Base-by-base conservation (phyloP, 768 basidiomycete genomes). In the Amanita brunnescens region DNA sequence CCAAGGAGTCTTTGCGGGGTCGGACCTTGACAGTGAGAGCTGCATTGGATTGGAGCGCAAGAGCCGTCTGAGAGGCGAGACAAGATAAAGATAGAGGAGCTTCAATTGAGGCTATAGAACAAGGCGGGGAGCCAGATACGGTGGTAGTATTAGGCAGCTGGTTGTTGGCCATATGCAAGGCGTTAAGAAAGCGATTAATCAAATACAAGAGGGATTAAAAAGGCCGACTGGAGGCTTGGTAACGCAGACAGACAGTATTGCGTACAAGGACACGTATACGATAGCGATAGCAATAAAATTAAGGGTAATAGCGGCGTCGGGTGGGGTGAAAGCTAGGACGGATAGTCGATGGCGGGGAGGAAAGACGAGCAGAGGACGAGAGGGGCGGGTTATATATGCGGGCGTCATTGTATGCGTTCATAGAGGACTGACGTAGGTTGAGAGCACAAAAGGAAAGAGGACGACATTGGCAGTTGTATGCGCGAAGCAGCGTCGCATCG, bases 271-370 rank as follows among this genome's bases (percentile, higher is more conserved):
- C 39, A 49, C 35, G 40, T 51, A 51, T 44, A n/a, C 40, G 41
- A 51, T 51, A 51, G 50, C 50, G 33, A 44, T 51, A 51, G 50
- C 50, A 51, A 51, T 51, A 51, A 44, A 30, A 43, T 43, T 51
- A 43, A 43, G 40, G 50, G 41, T 33, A 37, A 51, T 51, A 51
- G 49, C 49, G 49, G 49, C 48, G 50, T 51, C 41, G 29, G 18
- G 41, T n/a, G 30, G 40, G 40, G 18, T 33, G 21, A 44, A 32
- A 35, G 50, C 42, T 51, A 51, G 50, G 16, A 43, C 41, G 41
- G 50, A 51, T 51, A 51, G 50, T 35, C 30, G 41, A 44, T 51
- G 32, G 40, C 9, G n/a, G 40, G 24, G 33, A 26, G 39, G 26
- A 51, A 44, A 44, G 34, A 30, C 24, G 42, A 41, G 26, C 34